Evolutionary conservation across 208 protist species (phyloP), one percentile per base, ranked within the genome.

Genomic region (Porcisia hertigi): DNA sequence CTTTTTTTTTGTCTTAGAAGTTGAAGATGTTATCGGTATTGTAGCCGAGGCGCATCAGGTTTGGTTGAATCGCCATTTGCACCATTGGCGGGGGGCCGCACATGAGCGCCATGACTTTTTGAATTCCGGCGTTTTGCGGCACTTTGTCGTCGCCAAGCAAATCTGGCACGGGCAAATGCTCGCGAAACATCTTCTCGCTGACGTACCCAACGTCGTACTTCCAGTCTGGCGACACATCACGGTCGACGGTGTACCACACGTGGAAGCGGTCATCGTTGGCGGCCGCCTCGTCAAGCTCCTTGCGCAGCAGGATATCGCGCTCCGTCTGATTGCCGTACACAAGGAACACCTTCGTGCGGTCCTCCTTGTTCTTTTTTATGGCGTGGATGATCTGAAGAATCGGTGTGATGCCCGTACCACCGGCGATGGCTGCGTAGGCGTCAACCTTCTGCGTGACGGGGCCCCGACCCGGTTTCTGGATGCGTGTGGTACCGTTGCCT

Each of bases 341-440:
- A 30, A 98, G 88, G 62, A 77, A 91, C 20, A 98, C 80, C 71
- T 92, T 76, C 12, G 95, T 98, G 63, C 76, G 85, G 83, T 98
- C 95, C 53, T 84, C 60, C 41, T 80, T 82, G 52, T 84, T 70
- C 79, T 91, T 88, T 47, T 90, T 70, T 71, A 98, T 96, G 47
- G 94, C 94, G 41, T 85, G 83, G 36, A 98, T 96, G 47, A 98
- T 82, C 86, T 98, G 97, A 55, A 97, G 74, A 59, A 97, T 92
- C 0, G 97, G 97, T 18, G 97, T 98, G 83, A 98, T 98, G 63
- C 97, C 97, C 3, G 94, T 96, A 71, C 97, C 93, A 45, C 93
- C 93, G 6, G 89, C 89, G 16, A 96, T 73, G 69, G 93, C 92
- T 1, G 87, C 85, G 72, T 90, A 92, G 47, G 85, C 85, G 60